Evolutionary conservation across 805 yeast genomes (phyloP), one percentile per base, ranked within the genome.

Genomic region (Saccharomyces kudriavzevii): DNA sequence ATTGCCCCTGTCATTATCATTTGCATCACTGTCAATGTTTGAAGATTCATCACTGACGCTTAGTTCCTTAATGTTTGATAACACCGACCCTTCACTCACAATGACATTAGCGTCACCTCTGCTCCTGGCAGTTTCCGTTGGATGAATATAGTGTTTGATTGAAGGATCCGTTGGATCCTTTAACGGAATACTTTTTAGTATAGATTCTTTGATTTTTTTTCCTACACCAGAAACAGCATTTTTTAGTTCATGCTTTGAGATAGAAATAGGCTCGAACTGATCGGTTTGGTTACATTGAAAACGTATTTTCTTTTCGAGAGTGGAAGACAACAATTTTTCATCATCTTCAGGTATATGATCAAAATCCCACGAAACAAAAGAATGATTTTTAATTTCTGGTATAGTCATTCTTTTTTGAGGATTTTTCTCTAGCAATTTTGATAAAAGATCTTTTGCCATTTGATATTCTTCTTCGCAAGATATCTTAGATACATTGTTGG

Each of bases 151-250:
- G 9, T 45, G n/a, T 4, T 13, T 25, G 17, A 27, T 11, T 5
- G 29, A 26, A 22, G 22, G 20, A 28, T 47, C 30, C 17, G 45
- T 22, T 31, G 47, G 29, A 45, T 45, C 29, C 45, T 55, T 53
- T 9, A 52, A 24, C 5, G 61, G 53, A 47, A 53, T 40, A 2
- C 50, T 49, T 35, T 56, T 59, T 4, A 61, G 47, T 13, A 58
- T 52, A 6, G 67, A 59, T 20, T 62, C 77, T 59, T 75, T 80
- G 46, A 89, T 75, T 52, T 84, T 76, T 50, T 81, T 78, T 6
- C 90, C 91, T 49, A 89, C 77, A n/a, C 96, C 96, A 35, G 84
- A 78, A 2, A 89, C 89, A 0, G 96, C 96, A 56, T 82, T 79
- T 57, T 83, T 79, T 6, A 87, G 77, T 55, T 89, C 96, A 54